Evolutionary conservation across 177 flowering plant genomes (phyloP), one percentile per base, ranked within the genome.

Genomic region (Vitis hybrid): DNA sequence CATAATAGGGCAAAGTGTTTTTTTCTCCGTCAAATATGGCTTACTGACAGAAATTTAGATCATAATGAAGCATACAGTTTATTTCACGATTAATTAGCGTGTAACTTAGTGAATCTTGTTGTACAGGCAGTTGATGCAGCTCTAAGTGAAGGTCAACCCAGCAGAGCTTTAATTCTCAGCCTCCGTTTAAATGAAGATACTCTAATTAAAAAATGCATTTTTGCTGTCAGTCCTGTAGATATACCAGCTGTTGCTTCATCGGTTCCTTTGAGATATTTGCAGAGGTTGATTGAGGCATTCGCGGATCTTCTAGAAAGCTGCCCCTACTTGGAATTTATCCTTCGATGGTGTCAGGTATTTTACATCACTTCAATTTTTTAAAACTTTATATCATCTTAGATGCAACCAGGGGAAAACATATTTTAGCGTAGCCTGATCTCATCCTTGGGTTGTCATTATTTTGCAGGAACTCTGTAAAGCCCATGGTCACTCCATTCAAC

Each of bases 131-230:
- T 93, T 67, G 92, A 90, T 56, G 81, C 74, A 35, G 98, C 99
- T 57, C 84, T 96, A 3, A 70, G 61, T 56, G 91, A 88, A 61
- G 85, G 80, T 74, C 90, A 88, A 68, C 79, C 81, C 35, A 82
- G 72, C 68, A 86, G 86, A 75, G 98, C 97, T 51, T 70, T 96
- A 63, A 78, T 93, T 51, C 87, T 96, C 60, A 91, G 97, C 60
- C 89, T 96, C 49, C 88, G 99, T n/a, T 77, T 96, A 60, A 96
- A 96, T 69, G 98, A 96, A 81, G 98, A 93, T 72, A 8, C 73
- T 59, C 70, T 91, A 48, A 91, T 96, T n/a, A 91, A 93, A 72
- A 90, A 83, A 70, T 90, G 95, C 74, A 85, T 91, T 63, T 70
- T 91, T 70, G 70, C 95, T 54, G 94, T 91, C 24, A 70, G 74